Evolutionary conservation across 169 alveolate species (phyloP).

Genomic region (Prorocentrum cordatum): DNA sequence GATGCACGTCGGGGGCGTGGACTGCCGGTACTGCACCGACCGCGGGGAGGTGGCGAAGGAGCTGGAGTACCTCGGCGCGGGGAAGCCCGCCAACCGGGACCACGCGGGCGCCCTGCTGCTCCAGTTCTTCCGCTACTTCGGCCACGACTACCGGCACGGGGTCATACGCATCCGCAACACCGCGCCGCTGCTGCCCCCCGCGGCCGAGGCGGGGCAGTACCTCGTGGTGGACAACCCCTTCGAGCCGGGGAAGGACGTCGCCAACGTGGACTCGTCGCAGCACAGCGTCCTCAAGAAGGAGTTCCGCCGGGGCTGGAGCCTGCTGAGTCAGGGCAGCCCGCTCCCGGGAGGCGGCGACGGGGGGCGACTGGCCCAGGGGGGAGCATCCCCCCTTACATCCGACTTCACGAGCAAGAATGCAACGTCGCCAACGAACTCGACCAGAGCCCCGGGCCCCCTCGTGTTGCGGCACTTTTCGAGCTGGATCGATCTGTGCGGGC

Average conservation of each 20-base stretch:
- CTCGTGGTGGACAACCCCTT: constrained; percentile 72
- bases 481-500: too few species aligned
- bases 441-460: too few species aligned
- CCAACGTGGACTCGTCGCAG: too few species aligned
- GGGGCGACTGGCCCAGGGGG: too few species aligned
- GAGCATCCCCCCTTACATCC: too few species aligned
- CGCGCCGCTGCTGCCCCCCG: not conserved
- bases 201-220: not conserved
- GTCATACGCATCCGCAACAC: not conserved
- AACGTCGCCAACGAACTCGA: too few species aligned
- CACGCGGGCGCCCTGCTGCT: constrained; percentile 39
- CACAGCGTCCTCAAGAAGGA: too few species aligned
- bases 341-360: too few species aligned
- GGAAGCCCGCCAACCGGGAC: not conserved
- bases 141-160: constrained; percentile 2
- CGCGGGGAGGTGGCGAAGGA: not conserved
- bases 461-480: too few species aligned
- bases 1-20: constrained; percentile 70
- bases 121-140: constrained; percentile 68
- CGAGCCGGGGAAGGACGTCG: constrained; percentile 74
- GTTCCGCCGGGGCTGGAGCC: too few species aligned
- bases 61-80: not conserved
- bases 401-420: too few species aligned
- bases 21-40: constrained; percentile 32
- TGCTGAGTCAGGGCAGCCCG: too few species aligned